These are phyloP conservation scores for Phalaenopsis equestris DNA, from an alignment of 106 monocot genomes.

Conservation along the genomic window DNA sequence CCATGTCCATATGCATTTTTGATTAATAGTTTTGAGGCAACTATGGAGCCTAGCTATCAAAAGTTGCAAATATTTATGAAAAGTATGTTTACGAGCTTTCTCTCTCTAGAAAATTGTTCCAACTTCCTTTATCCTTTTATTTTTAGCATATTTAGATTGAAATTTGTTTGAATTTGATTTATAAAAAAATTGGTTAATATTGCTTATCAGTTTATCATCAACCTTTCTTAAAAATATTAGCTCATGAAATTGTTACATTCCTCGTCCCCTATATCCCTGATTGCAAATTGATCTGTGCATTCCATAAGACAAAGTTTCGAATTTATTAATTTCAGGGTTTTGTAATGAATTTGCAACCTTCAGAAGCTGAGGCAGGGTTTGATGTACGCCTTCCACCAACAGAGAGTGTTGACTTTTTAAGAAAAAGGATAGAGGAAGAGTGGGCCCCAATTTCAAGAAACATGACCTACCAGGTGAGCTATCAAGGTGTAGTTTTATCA, in stretches of 20 bases:
- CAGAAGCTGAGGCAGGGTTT: conserved; percentile 82
- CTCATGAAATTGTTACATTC: background rate
- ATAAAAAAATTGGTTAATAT: background rate
- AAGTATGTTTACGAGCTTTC: background rate
- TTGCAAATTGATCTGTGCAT: background rate
- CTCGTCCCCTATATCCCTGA: background rate
- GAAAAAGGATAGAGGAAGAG: conserved; percentile 57
- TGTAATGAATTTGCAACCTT: conserved; percentile 95
- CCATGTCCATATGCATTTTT: background rate
- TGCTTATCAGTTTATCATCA: background rate
- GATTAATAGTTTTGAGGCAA: background rate
- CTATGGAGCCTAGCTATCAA: background rate
- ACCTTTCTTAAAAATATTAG: background rate
- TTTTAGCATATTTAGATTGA: background rate
- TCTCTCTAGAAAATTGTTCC: background rate
- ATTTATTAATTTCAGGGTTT: conserved; percentile 55
- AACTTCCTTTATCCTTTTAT: background rate
- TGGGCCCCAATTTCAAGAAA: conserved; percentile 77
- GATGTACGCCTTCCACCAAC: conserved; percentile 84
- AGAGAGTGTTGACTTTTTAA: conserved; percentile 34
- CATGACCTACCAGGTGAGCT: conserved; percentile 57
- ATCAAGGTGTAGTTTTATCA: background rate
- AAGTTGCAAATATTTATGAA: background rate
- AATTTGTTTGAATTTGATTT: background rate
- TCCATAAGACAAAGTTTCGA: background rate